Percentiles rank a stretch among this genome's conserved stretches.
These are phyloP conservation scores for Eucalyptus virginea DNA, from an alignment of 345 rosid genomes.

Conservation along the genomic window DNA sequence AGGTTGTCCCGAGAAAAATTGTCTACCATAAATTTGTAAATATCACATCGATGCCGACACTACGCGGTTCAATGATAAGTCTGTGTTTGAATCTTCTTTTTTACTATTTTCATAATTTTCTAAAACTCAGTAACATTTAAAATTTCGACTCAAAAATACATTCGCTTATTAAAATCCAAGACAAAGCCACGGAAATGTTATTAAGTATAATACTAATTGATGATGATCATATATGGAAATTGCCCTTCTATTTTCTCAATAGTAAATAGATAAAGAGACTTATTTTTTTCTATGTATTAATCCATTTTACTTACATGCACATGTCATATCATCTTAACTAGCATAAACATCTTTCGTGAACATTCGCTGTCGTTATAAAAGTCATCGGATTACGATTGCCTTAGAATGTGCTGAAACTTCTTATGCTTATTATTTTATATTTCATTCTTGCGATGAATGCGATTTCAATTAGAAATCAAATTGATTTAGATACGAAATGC, in stretches of 20 bases:
- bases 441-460: background rate
- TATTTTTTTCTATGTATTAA: background rate
- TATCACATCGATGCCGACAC: background rate
- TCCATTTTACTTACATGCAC: background rate
- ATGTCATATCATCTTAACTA: background rate
- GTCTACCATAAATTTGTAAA: background rate
- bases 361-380: accelerated
- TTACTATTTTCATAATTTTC: background rate
- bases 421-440: background rate
- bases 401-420: background rate
- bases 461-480: accelerated
- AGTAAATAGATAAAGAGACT: background rate
- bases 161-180: background rate
- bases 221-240: background rate
- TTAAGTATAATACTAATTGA: background rate
- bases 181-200: background rate
- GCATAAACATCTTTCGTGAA: background rate
- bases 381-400: background rate
- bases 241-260: background rate
- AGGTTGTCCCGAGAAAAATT: background rate
- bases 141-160: background rate
- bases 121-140: background rate
- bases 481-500: accelerated
- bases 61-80: background rate
- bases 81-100: background rate